phyloP scores from a whole-genome alignment of 176 grass and related monocot genomes.

The Dactylis glomerata region DNA sequence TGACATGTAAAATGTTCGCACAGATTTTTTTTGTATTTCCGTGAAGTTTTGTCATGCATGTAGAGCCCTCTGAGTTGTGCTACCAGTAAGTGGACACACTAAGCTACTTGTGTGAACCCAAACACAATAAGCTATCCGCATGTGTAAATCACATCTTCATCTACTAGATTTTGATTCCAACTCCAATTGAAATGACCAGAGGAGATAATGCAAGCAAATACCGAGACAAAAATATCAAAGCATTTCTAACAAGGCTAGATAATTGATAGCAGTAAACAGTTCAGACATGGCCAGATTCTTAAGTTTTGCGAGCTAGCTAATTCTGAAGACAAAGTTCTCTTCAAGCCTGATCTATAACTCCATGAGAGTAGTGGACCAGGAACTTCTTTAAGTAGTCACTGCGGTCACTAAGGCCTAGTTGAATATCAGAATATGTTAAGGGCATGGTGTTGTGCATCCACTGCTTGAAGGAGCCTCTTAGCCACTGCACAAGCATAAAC shows the following conservation, averaged over 20 bases:
- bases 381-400: slow-evolving; percentile 4
- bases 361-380: not conserved
- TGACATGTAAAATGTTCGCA: not conserved
- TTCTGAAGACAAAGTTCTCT: slow-evolving; percentile 16
- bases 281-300: not conserved
- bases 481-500: slow-evolving; percentile 70
- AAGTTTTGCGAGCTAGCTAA: slow-evolving; percentile 17
- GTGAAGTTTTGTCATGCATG: not conserved
- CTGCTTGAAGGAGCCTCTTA: slow-evolving; percentile 66
- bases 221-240: not conserved
- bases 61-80: not conserved
- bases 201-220: not conserved
- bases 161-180: not conserved
- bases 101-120: not conserved
- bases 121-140: not conserved
- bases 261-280: slow-evolving; percentile 12
- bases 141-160: not conserved
- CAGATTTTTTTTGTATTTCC: not conserved
- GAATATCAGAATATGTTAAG: slow-evolving; percentile 25
- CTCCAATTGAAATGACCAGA: not conserved
- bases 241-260: slow-evolving; percentile 23
- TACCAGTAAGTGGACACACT: not conserved
- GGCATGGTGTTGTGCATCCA: slow-evolving; percentile 44
- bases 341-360: slow-evolving; percentile 6
- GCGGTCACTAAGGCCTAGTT: slow-evolving; percentile 22